Evolutionary conservation across 2,329 filamentous ascomycete species (phyloP), one percentile per base, ranked within the genome.

Genomic region (Sporothrix pseudoabietina): DNA sequence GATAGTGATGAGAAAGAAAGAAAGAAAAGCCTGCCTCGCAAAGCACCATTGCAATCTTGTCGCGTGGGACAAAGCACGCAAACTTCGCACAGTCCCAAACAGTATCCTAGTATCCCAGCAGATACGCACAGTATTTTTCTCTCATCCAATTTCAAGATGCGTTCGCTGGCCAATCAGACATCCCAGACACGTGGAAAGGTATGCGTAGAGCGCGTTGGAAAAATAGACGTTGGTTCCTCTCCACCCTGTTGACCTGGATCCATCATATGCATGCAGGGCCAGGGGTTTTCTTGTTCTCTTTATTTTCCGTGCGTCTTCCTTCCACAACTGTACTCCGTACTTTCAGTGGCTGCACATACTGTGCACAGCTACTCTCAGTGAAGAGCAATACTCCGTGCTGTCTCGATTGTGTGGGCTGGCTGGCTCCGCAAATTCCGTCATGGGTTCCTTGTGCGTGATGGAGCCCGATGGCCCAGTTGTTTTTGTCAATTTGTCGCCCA

Each of bases 11-110:
- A 47, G 44, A 61, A 39, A 35, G 26, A 26, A 26, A n/a, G 22
- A 12, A 12, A 14, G 5, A 12, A 49, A 52, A 35, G 44, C 44
- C 14, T 49, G 44, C 44, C 19, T 19, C 19, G 14, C 44, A 49
- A 6, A 30, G 19, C 65, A 32, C 47, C 30, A 44, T 69, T 69
- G 26, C 47, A 69, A 8, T 69, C 16, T 16, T 69, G 44, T 52
- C 44, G 65, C 65, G 65, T 69, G 65, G 65, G 44, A 69, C 65
- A 69, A 69, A 47, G 61, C 44, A 69, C 65, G 65, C 44, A 44
- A 47, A 65, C 8, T 16, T 44, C 3, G 39, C 41, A 47, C 22
- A 66, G 12, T 49, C 47, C 39, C n/a, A 47, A 30, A 66, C 2
- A 26, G 26, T 26, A 26, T 12, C 39, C 61, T 12, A 44, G 22